Base-by-base conservation (phyloP, 108 stramenopile genomes). In the Fragilariopsis cylindrus region DNA sequence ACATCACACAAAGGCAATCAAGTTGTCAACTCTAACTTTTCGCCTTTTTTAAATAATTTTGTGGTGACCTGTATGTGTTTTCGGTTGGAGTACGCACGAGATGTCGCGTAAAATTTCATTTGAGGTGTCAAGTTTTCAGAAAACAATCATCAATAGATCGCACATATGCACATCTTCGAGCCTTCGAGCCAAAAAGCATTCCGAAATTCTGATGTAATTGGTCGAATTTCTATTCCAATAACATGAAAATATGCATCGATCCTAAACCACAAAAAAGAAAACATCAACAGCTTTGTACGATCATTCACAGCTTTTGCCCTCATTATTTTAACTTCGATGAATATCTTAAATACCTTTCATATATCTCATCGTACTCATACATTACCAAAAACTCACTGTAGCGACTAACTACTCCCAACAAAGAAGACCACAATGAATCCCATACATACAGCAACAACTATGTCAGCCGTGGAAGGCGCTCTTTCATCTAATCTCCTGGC, bases 401-500 rank as follows among this genome's bases (percentile, higher is more conserved):
- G 30, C 30, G 30, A 30, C 30, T 30, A 30, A 30, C 30, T 30
- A 30, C 30, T 30, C 30, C 30, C 53, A 54, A 60, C 39, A 16
- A 60, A n/a, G 21, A 60, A 60, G 16, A n/a, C 13, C 18, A 16
- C 60, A 60, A 60, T 9, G 16, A 11, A 30, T 4, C 60, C 16
- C 15, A 16, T 9, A 12, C 60, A 30, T 30, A 71, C 9, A 71
- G 40, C 44, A 71, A 50, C 52, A 56, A 64, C 46, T 39, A 62
- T 52, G 53, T 45, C 50, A 15, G 45, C 70, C 16, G 56, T 58
- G 9, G 52, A 57, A 8, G 21, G 13, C n/a, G 7, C 68, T 41
- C 45, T 43, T n/a, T 63, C 62, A 63, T 63, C 62, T 18, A 70
- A 74, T 44, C 46, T 81, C n/a, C 49, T 77, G 13, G 68, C 79